Base-by-base conservation (phyloP, 73 alveolate species). In the Paramecium caudatum region DNA sequence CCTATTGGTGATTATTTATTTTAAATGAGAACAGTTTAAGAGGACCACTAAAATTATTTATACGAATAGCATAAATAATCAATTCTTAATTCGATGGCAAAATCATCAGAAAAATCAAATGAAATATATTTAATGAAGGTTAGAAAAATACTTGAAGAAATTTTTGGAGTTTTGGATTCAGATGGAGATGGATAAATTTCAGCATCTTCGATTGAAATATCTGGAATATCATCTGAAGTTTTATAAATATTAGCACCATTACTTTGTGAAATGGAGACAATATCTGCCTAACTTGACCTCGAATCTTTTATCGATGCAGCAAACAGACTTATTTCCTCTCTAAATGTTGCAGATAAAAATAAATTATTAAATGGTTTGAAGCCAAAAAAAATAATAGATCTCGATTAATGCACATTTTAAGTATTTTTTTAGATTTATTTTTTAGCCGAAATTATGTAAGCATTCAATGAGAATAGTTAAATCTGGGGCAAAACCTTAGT, bases 181-280 rank as follows among this genome's bases (percentile, higher is more conserved):
- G 95, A 91, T 62, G 91, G 93, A n/a, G 95, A 91, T 91, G 95
- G 95, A 0, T 83, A 83, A 32, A 62, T 91, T 25, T 91, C 95
- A 17, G 95, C 95, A 13, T 55, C 85, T 15, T 45, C 91, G 61
- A 91, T 91, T 25, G 93, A 91, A 36, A 91, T 91, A 5, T 84
- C 95, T 21, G 63, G 69, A 30, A 68, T 91, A 8, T 33, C 86
- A 39, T 91, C 93, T 6, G 93, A 91, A 7, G 33, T 91, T 16
- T 49, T 91, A 39, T 84, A 91, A 63, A 55, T 91, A 5, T 55
- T 91, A 17, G 55, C 95, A 17, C 95, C 95, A 0, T 34, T 91
- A 1, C 49, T 91, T 16, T 91, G 95, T 62, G 95, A 91, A 85
- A 82, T 91, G 93, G 95, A 91, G 46, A 84, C 85, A 21, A 47